phyloP scores from a whole-genome alignment of 139 green algal genomes.

The Pseudopediastrum boryanum region DNA sequence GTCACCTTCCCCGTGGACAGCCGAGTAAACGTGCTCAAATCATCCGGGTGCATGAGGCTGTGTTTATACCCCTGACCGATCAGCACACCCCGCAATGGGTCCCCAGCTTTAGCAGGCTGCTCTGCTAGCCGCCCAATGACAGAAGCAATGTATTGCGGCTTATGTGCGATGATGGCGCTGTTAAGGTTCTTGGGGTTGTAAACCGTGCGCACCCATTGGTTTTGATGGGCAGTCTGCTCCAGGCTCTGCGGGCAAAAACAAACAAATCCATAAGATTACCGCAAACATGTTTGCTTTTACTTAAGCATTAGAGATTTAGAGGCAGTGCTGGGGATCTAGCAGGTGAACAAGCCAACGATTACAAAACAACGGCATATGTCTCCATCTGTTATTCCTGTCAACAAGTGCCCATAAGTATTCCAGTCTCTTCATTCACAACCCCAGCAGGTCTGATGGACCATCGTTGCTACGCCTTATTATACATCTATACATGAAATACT shows the following conservation, averaged over 20 bases:
- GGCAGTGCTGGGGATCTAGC: too few species aligned
- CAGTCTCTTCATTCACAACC: too few species aligned
- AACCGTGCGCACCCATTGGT: constrained; percentile 25
- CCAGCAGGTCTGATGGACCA: too few species aligned
- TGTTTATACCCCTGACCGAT: constrained; percentile 45
- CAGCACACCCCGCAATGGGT: constrained; percentile 63
- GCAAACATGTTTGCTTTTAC: too few species aligned
- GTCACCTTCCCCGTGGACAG: constrained; percentile 62
- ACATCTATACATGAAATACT: too few species aligned
- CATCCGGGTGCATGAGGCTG: constrained; percentile 80
- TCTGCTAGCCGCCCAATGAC: constrained; percentile 80
- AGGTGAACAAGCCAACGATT: too few species aligned
- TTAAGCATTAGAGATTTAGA: too few species aligned
- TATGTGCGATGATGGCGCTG: constrained; percentile 16
- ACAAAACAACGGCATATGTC: too few species aligned
- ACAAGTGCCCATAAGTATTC: too few species aligned
- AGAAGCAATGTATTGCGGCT: constrained; percentile 41
- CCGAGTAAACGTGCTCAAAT: constrained; percentile 89
- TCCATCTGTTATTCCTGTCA: too few species aligned
- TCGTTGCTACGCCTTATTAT: too few species aligned
- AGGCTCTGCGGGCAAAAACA: neutral
- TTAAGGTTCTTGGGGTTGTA: constrained; percentile 42
- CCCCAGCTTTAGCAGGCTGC: constrained; percentile 55
- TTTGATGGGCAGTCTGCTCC: constrained; percentile 48
- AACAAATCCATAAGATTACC: too few species aligned